These are phyloP conservation scores for Fusarium nematophilum DNA, from an alignment of 2,329 filamentous ascomycete genomes.

Conservation along the genomic window DNA sequence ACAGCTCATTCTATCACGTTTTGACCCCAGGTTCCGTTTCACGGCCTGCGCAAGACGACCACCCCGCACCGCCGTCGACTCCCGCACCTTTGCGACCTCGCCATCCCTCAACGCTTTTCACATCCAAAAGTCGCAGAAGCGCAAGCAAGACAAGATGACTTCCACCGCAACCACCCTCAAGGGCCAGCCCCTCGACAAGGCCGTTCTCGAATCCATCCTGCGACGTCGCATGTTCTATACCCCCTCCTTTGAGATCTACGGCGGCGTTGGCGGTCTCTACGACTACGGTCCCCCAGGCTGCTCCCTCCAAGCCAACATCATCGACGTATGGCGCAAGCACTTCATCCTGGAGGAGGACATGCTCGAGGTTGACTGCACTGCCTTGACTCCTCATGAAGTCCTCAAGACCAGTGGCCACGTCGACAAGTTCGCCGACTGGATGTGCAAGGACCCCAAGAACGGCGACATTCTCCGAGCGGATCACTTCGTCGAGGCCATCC, in stretches of 20 bases:
- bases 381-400: constrained; percentile 91
- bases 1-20: constrained; percentile 29
- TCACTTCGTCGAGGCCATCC: constrained; percentile 93
- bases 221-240: constrained; percentile 94
- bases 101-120: constrained; percentile 47
- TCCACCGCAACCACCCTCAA: constrained; percentile 78
- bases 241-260: constrained; percentile 95
- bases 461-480: constrained; percentile 97
- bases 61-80: constrained; percentile 33
- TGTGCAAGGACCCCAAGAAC: constrained; percentile 98
- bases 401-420: constrained; percentile 97
- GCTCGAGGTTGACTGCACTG: constrained; percentile 94
- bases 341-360: constrained; percentile 94
- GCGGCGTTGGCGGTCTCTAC: constrained; percentile 87
- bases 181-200: constrained; percentile 89
- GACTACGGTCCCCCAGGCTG: constrained; percentile 94
- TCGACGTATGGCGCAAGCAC: constrained; percentile 92
- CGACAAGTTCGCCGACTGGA: constrained; percentile 98
- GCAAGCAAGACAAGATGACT: constrained; percentile 54
- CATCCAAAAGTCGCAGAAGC: constrained; percentile 42
- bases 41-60: constrained; percentile 39
- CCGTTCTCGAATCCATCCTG: constrained; percentile 84
- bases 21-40: constrained; percentile 33
- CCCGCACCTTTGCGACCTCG: constrained; percentile 46
- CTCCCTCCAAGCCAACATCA: constrained; percentile 85